These are phyloP conservation scores for Glutinoglossum americanum DNA, from an alignment of 495 filamentous ascomycete genomes.

Conservation along the genomic window DNA sequence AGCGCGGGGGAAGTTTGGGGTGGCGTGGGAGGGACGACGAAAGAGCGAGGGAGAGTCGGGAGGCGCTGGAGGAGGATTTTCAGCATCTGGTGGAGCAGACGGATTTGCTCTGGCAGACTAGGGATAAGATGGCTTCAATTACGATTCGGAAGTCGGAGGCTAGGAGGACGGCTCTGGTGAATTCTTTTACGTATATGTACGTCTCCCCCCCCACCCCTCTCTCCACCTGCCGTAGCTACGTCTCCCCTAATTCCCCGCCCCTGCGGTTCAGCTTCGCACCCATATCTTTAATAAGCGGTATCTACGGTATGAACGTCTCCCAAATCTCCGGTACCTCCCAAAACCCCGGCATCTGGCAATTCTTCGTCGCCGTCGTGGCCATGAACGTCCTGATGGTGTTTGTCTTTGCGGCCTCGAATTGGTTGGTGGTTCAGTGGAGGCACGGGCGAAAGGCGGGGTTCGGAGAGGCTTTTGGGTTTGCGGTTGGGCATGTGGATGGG, in stretches of 20 bases:
- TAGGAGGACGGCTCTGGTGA: slow-evolving; percentile 10
- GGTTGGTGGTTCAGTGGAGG: slow-evolving; percentile 8
- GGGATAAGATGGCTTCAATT: slow-evolving; percentile 9
- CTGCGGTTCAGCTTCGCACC: slow-evolving; percentile 9
- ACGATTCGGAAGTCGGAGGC: slow-evolving; percentile 7
- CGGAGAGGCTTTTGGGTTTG: slow-evolving; percentile 9
- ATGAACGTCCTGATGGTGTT: slow-evolving; percentile 9
- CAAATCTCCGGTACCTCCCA: slow-evolving; percentile 8
- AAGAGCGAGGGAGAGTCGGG: background rate
- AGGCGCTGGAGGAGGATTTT: slow-evolving; percentile 11
- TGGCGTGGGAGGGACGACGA: slow-evolving; percentile 6
- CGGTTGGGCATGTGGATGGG: slow-evolving; percentile 2
- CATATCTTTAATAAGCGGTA: slow-evolving; percentile 11
- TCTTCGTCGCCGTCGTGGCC: slow-evolving; percentile 10
- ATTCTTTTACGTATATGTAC: slow-evolving; percentile 10
- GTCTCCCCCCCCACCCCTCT: background rate
- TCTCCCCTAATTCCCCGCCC: background rate
- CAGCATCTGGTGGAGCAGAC: slow-evolving; percentile 13
- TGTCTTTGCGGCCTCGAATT: slow-evolving; percentile 5
- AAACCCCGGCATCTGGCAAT: slow-evolving; percentile 13
- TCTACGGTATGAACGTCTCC: slow-evolving; percentile 15
- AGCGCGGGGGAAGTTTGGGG: slow-evolving; percentile 9
- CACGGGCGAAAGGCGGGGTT: slow-evolving; percentile 5
- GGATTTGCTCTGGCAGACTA: slow-evolving; percentile 10
- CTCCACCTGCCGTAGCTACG: background rate